phyloP scores from a whole-genome alignment of 2,329 filamentous ascomycete species.

The Apiospora sp. region DNA sequence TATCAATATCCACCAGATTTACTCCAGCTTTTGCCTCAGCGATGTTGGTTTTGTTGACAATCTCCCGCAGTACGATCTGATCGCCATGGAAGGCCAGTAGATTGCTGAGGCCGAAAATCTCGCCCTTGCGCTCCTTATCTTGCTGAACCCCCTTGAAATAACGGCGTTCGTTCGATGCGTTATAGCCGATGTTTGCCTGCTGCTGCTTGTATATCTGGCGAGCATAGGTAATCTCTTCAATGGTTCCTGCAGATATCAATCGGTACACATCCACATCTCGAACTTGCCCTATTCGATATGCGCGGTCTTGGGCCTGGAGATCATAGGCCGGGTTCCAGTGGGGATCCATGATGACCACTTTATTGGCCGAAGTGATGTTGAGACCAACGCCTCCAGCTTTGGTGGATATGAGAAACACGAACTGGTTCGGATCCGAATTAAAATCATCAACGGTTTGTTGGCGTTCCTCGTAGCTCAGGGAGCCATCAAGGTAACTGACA shows the following conservation, averaged over 20 bases:
- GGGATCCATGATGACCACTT: constrained; percentile 95
- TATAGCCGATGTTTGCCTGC: constrained; percentile 97
- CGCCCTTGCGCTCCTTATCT: constrained; percentile 81
- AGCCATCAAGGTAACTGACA: constrained; percentile 89
- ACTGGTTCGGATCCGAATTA: constrained; percentile 86
- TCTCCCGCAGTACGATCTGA: constrained; percentile 85
- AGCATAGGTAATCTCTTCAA: constrained; percentile 97
- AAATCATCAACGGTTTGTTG: constrained; percentile 86
- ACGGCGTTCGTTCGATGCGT: constrained; percentile 86
- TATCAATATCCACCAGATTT: constrained; percentile 77
- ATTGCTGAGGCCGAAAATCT: constrained; percentile 91
- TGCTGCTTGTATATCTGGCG: constrained; percentile 99
- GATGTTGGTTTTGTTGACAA: constrained; percentile 98
- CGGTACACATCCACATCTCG: constrained; percentile 96
- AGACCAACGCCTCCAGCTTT: constrained; percentile 91
- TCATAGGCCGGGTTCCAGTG: constrained; percentile 98
- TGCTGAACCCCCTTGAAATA: constrained; percentile 97
- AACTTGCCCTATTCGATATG: constrained; percentile 92
- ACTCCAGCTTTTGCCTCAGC: constrained; percentile 91
- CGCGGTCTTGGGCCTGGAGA: constrained; percentile 93
- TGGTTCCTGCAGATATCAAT: constrained; percentile 87
- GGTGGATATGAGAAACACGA: constrained; percentile 95
- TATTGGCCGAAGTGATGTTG: constrained; percentile 97
- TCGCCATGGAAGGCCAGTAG: constrained; percentile 84
- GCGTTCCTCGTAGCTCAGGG: constrained; percentile 83